Conservation (phyloP, 2,329 filamentous ascomycete genomes). For the Paecilomyces fulvus region DNA sequence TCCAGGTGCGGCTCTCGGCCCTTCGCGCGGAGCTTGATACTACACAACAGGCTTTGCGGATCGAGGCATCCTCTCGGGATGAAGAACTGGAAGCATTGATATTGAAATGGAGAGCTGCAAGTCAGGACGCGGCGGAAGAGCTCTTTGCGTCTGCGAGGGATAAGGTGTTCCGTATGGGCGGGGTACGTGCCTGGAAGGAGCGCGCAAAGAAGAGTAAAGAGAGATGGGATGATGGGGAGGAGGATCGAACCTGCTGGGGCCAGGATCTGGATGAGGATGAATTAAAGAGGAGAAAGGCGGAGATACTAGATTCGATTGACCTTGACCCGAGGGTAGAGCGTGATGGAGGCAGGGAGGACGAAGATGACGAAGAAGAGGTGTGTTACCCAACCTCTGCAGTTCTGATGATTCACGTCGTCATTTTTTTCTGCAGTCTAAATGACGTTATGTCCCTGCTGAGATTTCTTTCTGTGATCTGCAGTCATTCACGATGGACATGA, state of each 20-base stretch:
- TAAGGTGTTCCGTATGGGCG: slow-evolving; percentile 55
- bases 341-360: slow-evolving; percentile 30
- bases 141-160: slow-evolving; percentile 54
- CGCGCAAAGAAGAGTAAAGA: slow-evolving; percentile 39
- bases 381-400: slow-evolving; percentile 3
- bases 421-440: not conserved
- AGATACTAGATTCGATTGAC: slow-evolving; percentile 31
- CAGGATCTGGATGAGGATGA: slow-evolving; percentile 33
- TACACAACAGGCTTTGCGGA: slow-evolving; percentile 44
- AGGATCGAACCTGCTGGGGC: slow-evolving; percentile 25
- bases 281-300: slow-evolving; percentile 25
- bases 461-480: slow-evolving; percentile 16
- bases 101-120: slow-evolving; percentile 53
- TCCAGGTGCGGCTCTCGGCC: slow-evolving; percentile 23
- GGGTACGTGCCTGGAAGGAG: slow-evolving; percentile 49
- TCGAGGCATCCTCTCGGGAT: slow-evolving; percentile 40
- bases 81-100: slow-evolving; percentile 50
- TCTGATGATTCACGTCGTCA: slow-evolving; percentile 6
- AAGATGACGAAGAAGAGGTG: slow-evolving; percentile 24
- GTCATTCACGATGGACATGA: slow-evolving; percentile 62
- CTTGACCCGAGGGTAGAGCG: slow-evolving; percentile 21
- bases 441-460: not conserved
- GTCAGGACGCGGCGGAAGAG: slow-evolving; percentile 58
- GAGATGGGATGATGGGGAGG: slow-evolving; percentile 26
- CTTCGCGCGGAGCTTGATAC: slow-evolving; percentile 40